Base-by-base conservation (phyloP, 805 yeast genomes). In the Candida germanica region DNA sequence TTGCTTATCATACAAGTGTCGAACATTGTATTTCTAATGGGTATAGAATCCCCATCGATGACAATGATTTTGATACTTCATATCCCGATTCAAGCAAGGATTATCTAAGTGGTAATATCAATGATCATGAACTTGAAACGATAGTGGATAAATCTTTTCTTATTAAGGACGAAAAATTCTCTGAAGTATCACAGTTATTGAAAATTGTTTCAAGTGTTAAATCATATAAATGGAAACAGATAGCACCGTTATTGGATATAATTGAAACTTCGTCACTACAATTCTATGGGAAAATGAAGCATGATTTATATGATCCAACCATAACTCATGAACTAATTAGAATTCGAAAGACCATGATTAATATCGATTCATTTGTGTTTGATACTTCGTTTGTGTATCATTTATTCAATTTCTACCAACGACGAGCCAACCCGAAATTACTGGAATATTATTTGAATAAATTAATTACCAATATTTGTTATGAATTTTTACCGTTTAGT, bases 381-480 rank as follows among this genome's bases (percentile, higher is more conserved):
- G 18, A 24, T 19, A 12, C 54, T 11, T 51, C 60, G 0, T 34
- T 62, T 14, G 53, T 57, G 35, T 57, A 50, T 24, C 63, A 61
- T 30, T 36, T 75, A 3, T 61, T 58, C 33, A 42, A 61, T 12
- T 63, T 65, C 41, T 73, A 69, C 38, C 75, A 69, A 42, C 29
- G 36, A 5, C 45, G 47, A 12, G 39, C 44, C 1, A 51, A 64
- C 18, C 17, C 42, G 1, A 51, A 51, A 1, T 53, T 60, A 25
- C 51, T 68, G 2, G 62, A 52, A 36, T 58, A 58, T 31, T 66
- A 59, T 41, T 36, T 67, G 24, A 59, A 53, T 26, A 64, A 64
- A 32, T 31, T 56, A 6, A 33, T 58, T 18, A 31, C 66, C 1
- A 47, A 49, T 5, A 25, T 51, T 7, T 42, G 56, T 12, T 44